A percentile compares a stretch with the other conserved stretches of the same genome.
These are phyloP conservation scores for Closterium sp. DNA, from an alignment of 139 green algal genomes.

Conservation along the genomic window DNA sequence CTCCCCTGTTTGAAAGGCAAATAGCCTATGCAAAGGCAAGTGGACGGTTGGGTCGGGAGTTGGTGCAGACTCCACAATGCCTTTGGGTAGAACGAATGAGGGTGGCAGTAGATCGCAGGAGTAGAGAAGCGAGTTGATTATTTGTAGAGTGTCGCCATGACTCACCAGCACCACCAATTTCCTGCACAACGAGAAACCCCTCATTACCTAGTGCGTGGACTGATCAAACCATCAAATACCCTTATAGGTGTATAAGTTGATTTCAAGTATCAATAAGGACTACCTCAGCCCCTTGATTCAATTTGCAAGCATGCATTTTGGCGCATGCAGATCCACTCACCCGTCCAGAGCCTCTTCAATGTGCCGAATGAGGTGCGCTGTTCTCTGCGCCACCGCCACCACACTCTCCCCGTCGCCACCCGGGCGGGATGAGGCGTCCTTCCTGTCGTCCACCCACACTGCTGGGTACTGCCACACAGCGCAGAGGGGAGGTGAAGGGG, in stretches of 20 bases:
- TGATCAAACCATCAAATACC: too few relatives aligned
- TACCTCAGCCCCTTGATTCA: too few relatives aligned
- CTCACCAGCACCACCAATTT: not conserved
- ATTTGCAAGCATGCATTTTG: too few relatives aligned
- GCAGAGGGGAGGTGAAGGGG: not conserved
- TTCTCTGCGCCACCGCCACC: not conserved
- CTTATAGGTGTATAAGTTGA: too few relatives aligned
- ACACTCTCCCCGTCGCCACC: slow-evolving; percentile 4
- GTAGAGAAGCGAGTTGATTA: not conserved
- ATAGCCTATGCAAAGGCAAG: not conserved
- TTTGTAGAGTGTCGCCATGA: not conserved
- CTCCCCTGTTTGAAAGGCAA: not conserved
- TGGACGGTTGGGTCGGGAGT: not conserved
- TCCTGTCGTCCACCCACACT: not conserved
- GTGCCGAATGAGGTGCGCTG: not conserved
- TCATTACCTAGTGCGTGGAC: too few relatives aligned
- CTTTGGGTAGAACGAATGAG: not conserved
- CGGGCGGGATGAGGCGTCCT: not conserved
- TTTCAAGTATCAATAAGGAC: too few relatives aligned
- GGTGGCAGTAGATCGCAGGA: not conserved
- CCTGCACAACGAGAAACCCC: not conserved
- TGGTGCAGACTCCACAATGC: not conserved
- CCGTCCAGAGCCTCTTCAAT: not conserved
- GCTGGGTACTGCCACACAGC: not conserved
- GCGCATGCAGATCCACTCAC: not conserved